Evolutionary conservation across 192 early-diverging fungal species (phyloP), one percentile per base, ranked within the genome.

Genomic region (Umbelopsis ramanniana): DNA sequence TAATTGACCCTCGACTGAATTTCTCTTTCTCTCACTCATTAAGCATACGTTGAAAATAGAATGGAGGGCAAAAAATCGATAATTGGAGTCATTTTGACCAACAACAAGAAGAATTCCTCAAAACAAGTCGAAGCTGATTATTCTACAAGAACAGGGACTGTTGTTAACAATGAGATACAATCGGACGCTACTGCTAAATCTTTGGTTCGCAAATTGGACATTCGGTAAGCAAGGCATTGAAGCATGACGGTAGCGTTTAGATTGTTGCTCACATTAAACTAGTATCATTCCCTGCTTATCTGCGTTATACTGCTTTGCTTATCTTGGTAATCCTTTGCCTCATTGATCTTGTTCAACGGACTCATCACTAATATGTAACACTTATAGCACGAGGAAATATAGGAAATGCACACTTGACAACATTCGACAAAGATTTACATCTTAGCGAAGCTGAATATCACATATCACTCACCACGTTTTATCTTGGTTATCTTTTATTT

Each of bases 391-490:
- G 57, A 9, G 57, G 57, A 37, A 76, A 76, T 24, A 76, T 76
- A 54, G 75, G 75, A 26, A 76, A 76, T 70, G 76, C 76, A 9
- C 50, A 68, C 2, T 46, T 73, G 17, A 67, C 71, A 1, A 38
- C 71, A 12, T 52, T 77, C 21, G 76, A 77, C 38, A 37, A 57
- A 38, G 76, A 77, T 53, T 70, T 77, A 21, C 54, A 70, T 40
- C 24, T 77, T 12, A 66, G 22, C 23, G 76, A 72, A 45, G 66
- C 72, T 43, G 76, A 77, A 33, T 77, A 73, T 47, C 69, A 77
- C 38, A 60, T 37, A 4, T 72, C 76, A 1, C 23, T 77, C 29
- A 70, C 67, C 10, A 70, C 69, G 8, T 77, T 77, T 38, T 77
- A 72, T 73, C 46, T 67, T 38, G 75, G 76, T 15, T 77, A 77